Evolutionary conservation across 257 asterid species (phyloP).

Genomic region (Galeopsis tetrahit): DNA sequence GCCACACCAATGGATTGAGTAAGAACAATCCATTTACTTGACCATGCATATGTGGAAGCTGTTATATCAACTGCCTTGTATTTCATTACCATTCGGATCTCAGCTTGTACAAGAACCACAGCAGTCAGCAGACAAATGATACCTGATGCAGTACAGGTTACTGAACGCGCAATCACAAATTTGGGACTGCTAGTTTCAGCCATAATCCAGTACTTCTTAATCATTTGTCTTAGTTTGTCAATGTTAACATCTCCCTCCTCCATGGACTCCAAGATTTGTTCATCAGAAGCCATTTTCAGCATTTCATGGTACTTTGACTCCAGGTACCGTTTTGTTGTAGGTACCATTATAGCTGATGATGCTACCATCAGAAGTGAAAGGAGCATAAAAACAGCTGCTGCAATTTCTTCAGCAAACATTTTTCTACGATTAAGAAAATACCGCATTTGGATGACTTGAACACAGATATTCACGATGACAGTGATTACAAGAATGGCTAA

Average conservation of each 20-base stretch:
- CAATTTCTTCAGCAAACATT: conserved; percentile 32
- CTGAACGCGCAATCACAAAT: conserved; percentile 51
- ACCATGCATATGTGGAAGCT: conserved; percentile 35
- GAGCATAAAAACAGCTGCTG: conserved; percentile 33
- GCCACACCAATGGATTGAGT: conserved; percentile 37
- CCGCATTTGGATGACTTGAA: conserved; percentile 35
- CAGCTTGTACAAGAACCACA: not conserved
- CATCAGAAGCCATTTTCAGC: conserved; percentile 33
- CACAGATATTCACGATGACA: conserved; percentile 26
- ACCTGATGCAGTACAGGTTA: conserved; percentile 33
- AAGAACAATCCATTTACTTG: conserved; percentile 35
- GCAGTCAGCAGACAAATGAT: conserved; percentile 22
- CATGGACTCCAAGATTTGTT: conserved; percentile 32
- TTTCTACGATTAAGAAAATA: conserved; percentile 21
- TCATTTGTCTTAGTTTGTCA: conserved; percentile 25
- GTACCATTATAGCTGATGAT: conserved; percentile 39
- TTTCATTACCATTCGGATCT: conserved; percentile 10
- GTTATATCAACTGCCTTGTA: not conserved
- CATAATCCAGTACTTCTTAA: conserved; percentile 45
- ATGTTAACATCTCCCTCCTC: conserved; percentile 3
- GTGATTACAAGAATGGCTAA: conserved; percentile 35
- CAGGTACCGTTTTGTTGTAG: conserved; percentile 32
- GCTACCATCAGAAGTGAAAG: conserved; percentile 33
- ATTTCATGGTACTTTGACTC: conserved; percentile 44
- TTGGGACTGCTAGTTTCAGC: conserved; percentile 47